phyloP scores from a whole-genome alignment of 345 rosid species.

The Pistacia integerrima region DNA sequence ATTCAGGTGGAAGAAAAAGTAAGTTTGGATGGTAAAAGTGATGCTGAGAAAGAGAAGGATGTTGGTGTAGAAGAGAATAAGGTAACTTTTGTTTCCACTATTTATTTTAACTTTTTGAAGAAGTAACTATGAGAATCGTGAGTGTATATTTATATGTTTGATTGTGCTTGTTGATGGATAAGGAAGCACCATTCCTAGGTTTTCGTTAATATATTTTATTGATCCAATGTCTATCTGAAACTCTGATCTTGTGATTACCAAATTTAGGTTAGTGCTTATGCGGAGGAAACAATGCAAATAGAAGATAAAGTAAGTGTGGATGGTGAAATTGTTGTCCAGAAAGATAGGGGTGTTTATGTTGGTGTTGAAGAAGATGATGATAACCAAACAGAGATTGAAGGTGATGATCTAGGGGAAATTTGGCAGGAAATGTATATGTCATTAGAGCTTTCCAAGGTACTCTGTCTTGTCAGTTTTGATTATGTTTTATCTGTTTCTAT shows the following conservation, averaged over 20 bases:
- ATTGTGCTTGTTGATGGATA: background rate
- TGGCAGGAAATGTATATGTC: slow-evolving; percentile 86
- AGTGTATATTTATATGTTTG: background rate
- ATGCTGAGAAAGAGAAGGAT: too few relatives aligned
- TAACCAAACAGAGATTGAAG: slow-evolving; percentile 36
- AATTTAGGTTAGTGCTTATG: slow-evolving; percentile 24
- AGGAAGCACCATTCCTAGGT: background rate
- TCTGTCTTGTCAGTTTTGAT: background rate
- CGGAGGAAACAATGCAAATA: slow-evolving; percentile 5
- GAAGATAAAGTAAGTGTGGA: slow-evolving; percentile 23
- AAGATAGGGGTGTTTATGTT: slow-evolving; percentile 65
- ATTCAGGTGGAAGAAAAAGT: background rate
- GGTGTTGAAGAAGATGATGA: slow-evolving; percentile 57
- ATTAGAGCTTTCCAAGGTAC: slow-evolving; percentile 70
- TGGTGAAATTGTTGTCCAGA: slow-evolving; percentile 30
- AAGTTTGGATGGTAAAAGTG: background rate
- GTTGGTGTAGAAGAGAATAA: too few relatives aligned
- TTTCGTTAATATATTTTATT: background rate
- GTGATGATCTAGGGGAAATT: slow-evolving; percentile 76
- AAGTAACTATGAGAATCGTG: background rate
- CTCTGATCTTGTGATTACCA: slow-evolving; percentile 9
- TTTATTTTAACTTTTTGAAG: background rate
- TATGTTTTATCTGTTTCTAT: background rate
- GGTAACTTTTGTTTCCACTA: background rate
- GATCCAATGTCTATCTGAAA: slow-evolving; percentile 3